phyloP scores from a whole-genome alignment of 2,329 filamentous ascomycete genomes.

The Exserohilum turcica region DNA sequence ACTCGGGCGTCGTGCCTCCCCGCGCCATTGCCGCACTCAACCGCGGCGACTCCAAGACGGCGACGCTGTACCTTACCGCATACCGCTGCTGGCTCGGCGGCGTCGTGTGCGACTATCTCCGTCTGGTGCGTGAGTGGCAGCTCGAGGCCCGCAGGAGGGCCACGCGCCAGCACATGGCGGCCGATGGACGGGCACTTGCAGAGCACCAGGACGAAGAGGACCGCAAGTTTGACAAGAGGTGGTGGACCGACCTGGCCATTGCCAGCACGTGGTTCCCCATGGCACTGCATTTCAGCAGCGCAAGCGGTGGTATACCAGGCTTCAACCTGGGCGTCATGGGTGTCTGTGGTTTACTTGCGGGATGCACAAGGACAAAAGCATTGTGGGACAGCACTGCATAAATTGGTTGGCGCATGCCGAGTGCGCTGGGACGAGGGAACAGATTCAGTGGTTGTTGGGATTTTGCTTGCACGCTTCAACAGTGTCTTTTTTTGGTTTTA shows the following conservation, averaged over 20 bases:
- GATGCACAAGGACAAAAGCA: slow-evolving; percentile 37
- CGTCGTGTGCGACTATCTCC: slow-evolving; percentile 52
- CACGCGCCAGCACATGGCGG: slow-evolving; percentile 34
- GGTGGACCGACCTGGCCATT: slow-evolving; percentile 52
- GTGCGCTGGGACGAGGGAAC: too few species aligned
- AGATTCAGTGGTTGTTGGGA: too few species aligned
- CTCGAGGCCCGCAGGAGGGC: slow-evolving; percentile 45
- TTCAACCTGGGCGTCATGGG: slow-evolving; percentile 54
- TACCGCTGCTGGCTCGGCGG: slow-evolving; percentile 53
- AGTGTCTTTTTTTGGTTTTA: too few species aligned
- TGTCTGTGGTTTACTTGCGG: slow-evolving; percentile 49
- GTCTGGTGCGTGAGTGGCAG: slow-evolving; percentile 51
- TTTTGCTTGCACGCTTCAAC: too few species aligned
- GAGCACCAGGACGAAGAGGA: slow-evolving; percentile 48
- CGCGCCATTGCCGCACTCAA: slow-evolving; percentile 45
- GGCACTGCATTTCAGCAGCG: slow-evolving; percentile 49
- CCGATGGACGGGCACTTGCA: slow-evolving; percentile 34
- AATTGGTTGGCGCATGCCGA: not conserved
- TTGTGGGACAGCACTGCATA: slow-evolving; percentile 31
- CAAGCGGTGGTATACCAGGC: slow-evolving; percentile 48
- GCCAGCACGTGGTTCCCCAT: slow-evolving; percentile 53
- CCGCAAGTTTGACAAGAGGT: slow-evolving; percentile 44
- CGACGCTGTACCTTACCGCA: slow-evolving; percentile 48
- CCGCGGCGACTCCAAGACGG: slow-evolving; percentile 42
- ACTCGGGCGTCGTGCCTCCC: slow-evolving; percentile 47